Percentiles rank a stretch among this genome's conserved stretches.
Conservation (phyloP, 2,329 filamentous ascomycete species). For the Stylonectria norvegica region DNA sequence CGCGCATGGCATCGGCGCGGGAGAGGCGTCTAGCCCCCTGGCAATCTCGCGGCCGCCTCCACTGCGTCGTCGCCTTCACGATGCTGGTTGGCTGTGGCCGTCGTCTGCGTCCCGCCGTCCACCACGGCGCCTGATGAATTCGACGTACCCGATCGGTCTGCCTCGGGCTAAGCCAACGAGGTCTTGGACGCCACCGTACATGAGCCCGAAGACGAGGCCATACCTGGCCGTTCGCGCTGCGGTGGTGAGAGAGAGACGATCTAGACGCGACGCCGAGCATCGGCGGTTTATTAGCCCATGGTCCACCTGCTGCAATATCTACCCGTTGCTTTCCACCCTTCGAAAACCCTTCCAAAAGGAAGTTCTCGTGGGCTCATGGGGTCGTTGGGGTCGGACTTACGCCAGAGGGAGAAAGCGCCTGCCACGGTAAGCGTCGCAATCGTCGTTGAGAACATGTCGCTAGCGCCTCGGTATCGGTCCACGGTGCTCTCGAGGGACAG, state of each 20-base stretch:
- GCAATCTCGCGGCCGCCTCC: constrained; percentile 7
- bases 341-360: background rate
- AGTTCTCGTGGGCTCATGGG: constrained; percentile 7
- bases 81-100: constrained; percentile 14
- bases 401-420: constrained; percentile 81
- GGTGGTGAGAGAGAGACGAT: constrained; percentile 74
- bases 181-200: constrained; percentile 81
- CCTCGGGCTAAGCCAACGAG: constrained; percentile 65
- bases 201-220: constrained; percentile 73
- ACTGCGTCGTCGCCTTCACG: constrained; percentile 9
- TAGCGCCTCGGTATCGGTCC: constrained; percentile 65
- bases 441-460: constrained; percentile 77
- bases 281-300: constrained; percentile 27
- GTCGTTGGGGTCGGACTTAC: constrained; percentile 47
- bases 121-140: constrained; percentile 54
- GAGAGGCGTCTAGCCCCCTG: constrained; percentile 8
- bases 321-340: constrained; percentile 25
- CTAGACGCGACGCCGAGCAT: constrained; percentile 43
- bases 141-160: constrained; percentile 70
- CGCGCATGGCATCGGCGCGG: constrained; percentile 15
- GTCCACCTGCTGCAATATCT: constrained; percentile 22
- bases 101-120: constrained; percentile 13
- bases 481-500: constrained; percentile 82
- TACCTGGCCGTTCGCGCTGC: constrained; percentile 75
- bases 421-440: constrained; percentile 81